phyloP scores from a whole-genome alignment of 2,329 filamentous ascomycete genomes.

The Pyrenochaeta sp. region DNA sequence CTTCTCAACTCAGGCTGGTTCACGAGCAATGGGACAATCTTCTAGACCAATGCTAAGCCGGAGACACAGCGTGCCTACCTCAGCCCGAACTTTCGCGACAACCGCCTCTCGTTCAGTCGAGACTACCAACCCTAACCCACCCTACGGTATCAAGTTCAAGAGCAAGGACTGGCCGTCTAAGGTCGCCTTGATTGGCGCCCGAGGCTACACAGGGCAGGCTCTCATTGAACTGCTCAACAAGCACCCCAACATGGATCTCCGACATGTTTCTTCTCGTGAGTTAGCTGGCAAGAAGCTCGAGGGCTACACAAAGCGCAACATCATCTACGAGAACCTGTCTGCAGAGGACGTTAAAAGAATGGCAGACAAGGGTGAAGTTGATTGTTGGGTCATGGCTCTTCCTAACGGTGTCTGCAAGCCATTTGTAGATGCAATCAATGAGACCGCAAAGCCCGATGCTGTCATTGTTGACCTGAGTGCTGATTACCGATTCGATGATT shows the following conservation, averaged over 20 bases:
- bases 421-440: slow-evolving; percentile 86
- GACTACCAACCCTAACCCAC: slow-evolving; percentile 86
- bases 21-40: slow-evolving; percentile 40
- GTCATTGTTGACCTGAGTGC: slow-evolving; percentile 95
- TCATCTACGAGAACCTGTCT: slow-evolving; percentile 89
- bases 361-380: slow-evolving; percentile 82
- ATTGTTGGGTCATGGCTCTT: slow-evolving; percentile 97
- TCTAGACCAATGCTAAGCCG: slow-evolving; percentile 35
- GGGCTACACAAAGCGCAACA: slow-evolving; percentile 89
- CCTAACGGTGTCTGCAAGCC: slow-evolving; percentile 95
- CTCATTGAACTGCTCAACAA: slow-evolving; percentile 85
- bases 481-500: slow-evolving; percentile 87
- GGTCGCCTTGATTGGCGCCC: slow-evolving; percentile 87
- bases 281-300: slow-evolving; percentile 84
- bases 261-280: slow-evolving; percentile 92
- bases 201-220: slow-evolving; percentile 93
- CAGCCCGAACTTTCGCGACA: slow-evolving; percentile 63
- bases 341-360: slow-evolving; percentile 86
- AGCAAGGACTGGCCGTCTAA: slow-evolving; percentile 80
- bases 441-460: slow-evolving; percentile 69
- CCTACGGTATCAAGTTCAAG: slow-evolving; percentile 85
- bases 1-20: slow-evolving; percentile 63
- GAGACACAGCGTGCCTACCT: slow-evolving; percentile 42
- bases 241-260: slow-evolving; percentile 88
- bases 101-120: slow-evolving; percentile 48